Base-by-base conservation (phyloP, 2,329 filamentous ascomycete genomes). In the Beauveria asiatica region DNA sequence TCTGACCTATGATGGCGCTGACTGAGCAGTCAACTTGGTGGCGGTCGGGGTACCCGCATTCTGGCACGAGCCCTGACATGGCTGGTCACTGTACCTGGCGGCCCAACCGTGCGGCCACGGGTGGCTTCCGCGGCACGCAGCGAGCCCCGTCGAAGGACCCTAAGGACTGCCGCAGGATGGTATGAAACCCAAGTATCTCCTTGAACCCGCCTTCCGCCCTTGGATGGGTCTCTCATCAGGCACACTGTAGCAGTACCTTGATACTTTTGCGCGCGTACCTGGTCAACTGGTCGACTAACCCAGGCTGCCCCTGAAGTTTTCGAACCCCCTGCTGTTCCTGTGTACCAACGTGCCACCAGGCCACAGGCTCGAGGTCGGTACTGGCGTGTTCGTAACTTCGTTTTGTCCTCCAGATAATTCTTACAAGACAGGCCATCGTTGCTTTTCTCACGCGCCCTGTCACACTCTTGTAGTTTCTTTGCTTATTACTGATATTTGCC, bases 61-160 rank as follows among this genome's bases (percentile, higher is more conserved):
- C 11, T 59, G 46, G 39, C 37, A 46, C 39, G 50, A 30, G 57
- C 41, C 49, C 30, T 23, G 49, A 42, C 27, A 53, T 53, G 49
- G n/a, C 42, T 46, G 41, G 57, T 59, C 49, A 46, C 57, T 59
- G 49, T 59, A 59, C 57, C 57, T 59, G 27, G 57, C 49, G 49
- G 57, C 57, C 57, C 57, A 59, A 59, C 49, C 48, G 19, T 48
- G 49, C 42, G 30, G 49, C 49, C 19, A 46, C 46, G 57, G 57
- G 41, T 53, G n/a, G 57, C 57, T 59, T 59, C 57, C 57, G 57
- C 57, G 57, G 50, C 8, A 16, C 27, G 39, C 41, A 21, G 46
- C 48, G 19, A 50, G 23, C 30, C 48, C 46, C 19, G 48, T 27
- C 39, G 19, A 50, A 42, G 27, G 41, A 39, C 57, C 19, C 49